These are phyloP conservation scores for Cordyceps fumosorosea DNA, from an alignment of 2,329 filamentous ascomycete species.

Conservation along the genomic window DNA sequence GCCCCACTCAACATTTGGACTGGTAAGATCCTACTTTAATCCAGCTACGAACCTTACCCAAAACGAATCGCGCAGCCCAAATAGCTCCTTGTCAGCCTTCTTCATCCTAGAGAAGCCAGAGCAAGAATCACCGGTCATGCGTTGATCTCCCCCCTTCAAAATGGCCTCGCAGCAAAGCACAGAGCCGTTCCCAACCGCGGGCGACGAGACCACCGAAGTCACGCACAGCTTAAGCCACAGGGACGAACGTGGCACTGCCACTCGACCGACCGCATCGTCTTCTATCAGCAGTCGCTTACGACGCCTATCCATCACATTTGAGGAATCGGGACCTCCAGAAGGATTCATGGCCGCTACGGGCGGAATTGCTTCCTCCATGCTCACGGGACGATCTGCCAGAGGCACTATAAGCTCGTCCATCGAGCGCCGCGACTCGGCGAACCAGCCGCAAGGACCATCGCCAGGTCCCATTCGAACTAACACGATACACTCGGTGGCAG, in stretches of 20 bases:
- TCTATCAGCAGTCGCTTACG: slow-evolving; percentile 28
- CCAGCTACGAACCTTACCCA: not conserved
- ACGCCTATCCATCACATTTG: slow-evolving; percentile 32
- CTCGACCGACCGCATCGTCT: slow-evolving; percentile 24
- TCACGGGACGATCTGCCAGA: slow-evolving; percentile 19
- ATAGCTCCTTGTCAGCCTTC: not conserved
- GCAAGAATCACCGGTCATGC: not conserved
- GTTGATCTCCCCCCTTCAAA: not conserved
- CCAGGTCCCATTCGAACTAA: slow-evolving; percentile 19
- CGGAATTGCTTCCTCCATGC: slow-evolving; percentile 36
- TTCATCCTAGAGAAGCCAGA: not conserved
- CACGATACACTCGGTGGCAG: slow-evolving; percentile 17
- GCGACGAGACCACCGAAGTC: slow-evolving; percentile 11
- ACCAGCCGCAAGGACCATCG: not conserved
- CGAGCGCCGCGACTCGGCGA: slow-evolving; percentile 16
- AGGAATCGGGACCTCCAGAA: slow-evolving; percentile 38
- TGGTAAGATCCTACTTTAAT: not conserved
- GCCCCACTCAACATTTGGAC: no score
- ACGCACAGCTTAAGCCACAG: not conserved
- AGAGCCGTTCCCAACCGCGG: slow-evolving; percentile 19
- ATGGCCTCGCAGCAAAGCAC: not conserved
- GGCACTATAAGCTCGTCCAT: slow-evolving; percentile 17
- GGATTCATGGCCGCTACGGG: slow-evolving; percentile 44
- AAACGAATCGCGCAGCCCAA: not conserved
- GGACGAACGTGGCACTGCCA: slow-evolving; percentile 13